Base-by-base conservation (phyloP, 768 basidiomycete genomes). In the Amanita exitialis region DNA sequence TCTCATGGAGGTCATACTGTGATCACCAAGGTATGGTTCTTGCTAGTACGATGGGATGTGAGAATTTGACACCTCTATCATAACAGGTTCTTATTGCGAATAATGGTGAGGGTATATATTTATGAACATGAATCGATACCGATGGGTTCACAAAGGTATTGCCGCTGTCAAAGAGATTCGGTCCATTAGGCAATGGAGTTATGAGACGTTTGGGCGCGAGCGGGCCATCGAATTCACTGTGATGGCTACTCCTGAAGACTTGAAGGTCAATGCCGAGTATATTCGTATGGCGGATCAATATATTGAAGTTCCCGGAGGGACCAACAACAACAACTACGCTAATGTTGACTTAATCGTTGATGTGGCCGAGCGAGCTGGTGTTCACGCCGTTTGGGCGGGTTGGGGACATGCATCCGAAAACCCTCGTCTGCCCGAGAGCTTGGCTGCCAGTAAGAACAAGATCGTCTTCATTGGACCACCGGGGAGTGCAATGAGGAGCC, bases 331-430 rank as follows among this genome's bases (percentile, higher is more conserved):
- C 78, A 98, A 99, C 68, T 98, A 98, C 62, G 96, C 96, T 58
- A 99, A 99, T 65, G 96, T 99, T 60, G 96, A 99, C 62, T 84
- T 96, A 62, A 98, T 99, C 61, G 90, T 98, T 53, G 96, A 99
- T 63, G 83, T 99, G 52, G 96, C 96, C 38, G 94, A 99, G 69
- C 85, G 96, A 57, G 79, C 92, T 18, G 96, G 93, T 28, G 96
- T 98, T 1, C 96, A 99, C 62, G 96, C 96, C 39, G 96, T 99
- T 21, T 99, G 96, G 96, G 96, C 96, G 32, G 96, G 96, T 52
- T 99, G 96, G 96, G 96, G 96, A 45, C 96, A 99, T 67, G 96
- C 96, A 23, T 98, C 96, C 2, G 96, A 99, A 68, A 99, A 99
- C 67, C 96, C 96, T 1, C 83, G 93, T 49, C 71, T 99, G 18